These are phyloP conservation scores for Boletus rubroflammeus DNA, from an alignment of 768 basidiomycete species.

Conservation along the genomic window DNA sequence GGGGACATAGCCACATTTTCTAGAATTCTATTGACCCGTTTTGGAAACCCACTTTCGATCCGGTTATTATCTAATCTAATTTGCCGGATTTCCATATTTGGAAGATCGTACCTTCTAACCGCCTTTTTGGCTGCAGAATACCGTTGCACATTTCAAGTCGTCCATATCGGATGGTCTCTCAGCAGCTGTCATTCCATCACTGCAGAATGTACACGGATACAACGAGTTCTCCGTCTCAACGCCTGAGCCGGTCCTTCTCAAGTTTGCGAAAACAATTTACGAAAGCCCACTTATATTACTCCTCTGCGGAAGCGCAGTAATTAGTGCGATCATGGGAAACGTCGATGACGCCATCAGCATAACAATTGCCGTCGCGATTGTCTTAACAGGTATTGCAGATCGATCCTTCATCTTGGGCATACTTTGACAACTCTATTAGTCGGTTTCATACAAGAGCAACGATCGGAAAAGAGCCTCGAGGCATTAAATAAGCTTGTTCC, in stretches of 20 bases:
- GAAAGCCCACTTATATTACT: constrained; percentile 91
- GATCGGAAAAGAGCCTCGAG: constrained; percentile 92
- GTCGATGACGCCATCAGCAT: constrained; percentile 93
- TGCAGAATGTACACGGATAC: constrained; percentile 74
- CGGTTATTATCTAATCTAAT: background rate
- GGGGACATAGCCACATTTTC: constrained; percentile 12
- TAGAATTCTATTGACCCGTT: background rate
- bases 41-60: background rate
- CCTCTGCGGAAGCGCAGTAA: constrained; percentile 82
- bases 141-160: constrained; percentile 66
- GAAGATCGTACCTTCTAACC: background rate
- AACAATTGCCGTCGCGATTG: constrained; percentile 86
- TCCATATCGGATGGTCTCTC: constrained; percentile 61
- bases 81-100: background rate
- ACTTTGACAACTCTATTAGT: constrained; percentile 40
- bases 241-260: constrained; percentile 76
- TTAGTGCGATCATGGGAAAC: constrained; percentile 94
- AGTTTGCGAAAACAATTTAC: constrained; percentile 94
- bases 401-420: background rate
- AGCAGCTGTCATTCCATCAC: constrained; percentile 53
- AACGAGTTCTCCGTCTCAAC: constrained; percentile 91
- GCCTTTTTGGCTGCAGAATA: constrained; percentile 49
- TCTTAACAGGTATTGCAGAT: constrained; percentile 73
- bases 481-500: constrained; percentile 96
- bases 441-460: constrained; percentile 92